Conservation (phyloP, 2,329 filamentous ascomycete genomes). For the Aspergillus aculeatinus region DNA sequence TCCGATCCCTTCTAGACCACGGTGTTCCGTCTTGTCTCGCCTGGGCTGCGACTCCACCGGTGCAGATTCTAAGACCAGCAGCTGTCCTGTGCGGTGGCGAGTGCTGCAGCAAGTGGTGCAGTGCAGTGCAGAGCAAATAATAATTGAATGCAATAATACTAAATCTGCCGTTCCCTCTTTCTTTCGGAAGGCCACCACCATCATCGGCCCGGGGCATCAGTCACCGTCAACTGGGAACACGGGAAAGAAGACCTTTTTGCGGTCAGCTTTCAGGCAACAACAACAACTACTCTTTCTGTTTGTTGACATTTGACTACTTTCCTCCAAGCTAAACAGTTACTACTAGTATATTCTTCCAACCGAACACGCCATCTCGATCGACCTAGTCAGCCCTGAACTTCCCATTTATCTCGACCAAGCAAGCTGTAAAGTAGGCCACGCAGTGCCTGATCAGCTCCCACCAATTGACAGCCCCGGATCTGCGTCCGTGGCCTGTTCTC, state of each 20-base stretch:
- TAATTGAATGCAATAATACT: no score
- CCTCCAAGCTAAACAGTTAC: no score
- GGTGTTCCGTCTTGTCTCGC: conserved; percentile 4
- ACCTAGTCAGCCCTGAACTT: no score
- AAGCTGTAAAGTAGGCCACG: conserved; percentile 1
- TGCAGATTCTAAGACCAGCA: conserved; percentile 9
- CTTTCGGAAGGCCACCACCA: background rate
- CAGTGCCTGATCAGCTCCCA: conserved; percentile 2
- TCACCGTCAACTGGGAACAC: no score
- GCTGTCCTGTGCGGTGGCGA: conserved; percentile 21
- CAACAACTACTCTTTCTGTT: no score
- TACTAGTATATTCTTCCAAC: no score
- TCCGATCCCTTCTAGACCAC: conserved; percentile 12
- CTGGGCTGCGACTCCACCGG: conserved; percentile 14
- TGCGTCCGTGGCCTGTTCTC: conserved; percentile 21
- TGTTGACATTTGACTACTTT: no score
- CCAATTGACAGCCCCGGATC: conserved; percentile 20
- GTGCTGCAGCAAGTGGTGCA: conserved; percentile 8
- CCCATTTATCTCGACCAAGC: no score
- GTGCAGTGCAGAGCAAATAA: background rate
- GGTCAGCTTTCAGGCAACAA: background rate
- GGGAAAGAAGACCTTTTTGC: background rate
- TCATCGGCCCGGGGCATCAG: no score
- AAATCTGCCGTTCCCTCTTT: background rate
- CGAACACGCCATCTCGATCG: no score